Evolutionary conservation across 1,284 basidiomycete genomes (phyloP).

Genomic region (Apiotrichum porosum): DNA sequence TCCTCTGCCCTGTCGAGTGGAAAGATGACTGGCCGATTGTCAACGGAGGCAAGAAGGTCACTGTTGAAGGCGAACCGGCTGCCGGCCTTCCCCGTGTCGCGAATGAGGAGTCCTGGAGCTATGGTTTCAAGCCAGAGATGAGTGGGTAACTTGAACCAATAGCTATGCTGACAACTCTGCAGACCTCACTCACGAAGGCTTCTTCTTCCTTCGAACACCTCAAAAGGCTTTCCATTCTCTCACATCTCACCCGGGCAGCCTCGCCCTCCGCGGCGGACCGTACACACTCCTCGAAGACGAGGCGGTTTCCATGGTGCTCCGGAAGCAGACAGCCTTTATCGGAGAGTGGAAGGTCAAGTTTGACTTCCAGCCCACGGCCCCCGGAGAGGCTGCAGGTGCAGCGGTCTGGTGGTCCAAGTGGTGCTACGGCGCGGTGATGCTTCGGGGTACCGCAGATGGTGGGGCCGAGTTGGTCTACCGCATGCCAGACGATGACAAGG

Average conservation of each 20-base stretch:
- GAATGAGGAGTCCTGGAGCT: neutral
- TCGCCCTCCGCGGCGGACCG: constrained; percentile 3
- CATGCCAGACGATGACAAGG: neutral
- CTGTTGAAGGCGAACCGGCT: neutral
- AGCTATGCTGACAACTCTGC: too few relatives aligned
- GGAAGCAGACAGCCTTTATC: constrained; percentile 16
- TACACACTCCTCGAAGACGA: constrained; percentile 16
- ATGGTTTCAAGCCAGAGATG: neutral
- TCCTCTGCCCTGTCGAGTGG: constrained; percentile 23
- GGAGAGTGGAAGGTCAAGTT: constrained; percentile 16
- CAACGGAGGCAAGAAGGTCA: constrained; percentile 7
- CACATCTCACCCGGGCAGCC: neutral
- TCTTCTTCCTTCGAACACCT: constrained; percentile 20
- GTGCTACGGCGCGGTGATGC: neutral
- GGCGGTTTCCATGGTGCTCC: constrained; percentile 12
- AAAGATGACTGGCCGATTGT: constrained; percentile 24
- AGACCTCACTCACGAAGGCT: constrained; percentile 9
- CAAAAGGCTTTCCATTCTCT: constrained; percentile 4
- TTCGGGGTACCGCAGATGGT: neutral
- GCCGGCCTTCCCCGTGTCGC: neutral
- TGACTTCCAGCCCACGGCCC: constrained; percentile 8
- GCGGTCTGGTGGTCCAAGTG: constrained; percentile 12
- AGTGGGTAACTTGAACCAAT: neutral
- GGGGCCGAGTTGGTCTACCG: too few relatives aligned
- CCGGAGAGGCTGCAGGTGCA: constrained; percentile 19